Conservation (phyloP, 2,329 filamentous ascomycete genomes). For the Nemania sp. region DNA sequence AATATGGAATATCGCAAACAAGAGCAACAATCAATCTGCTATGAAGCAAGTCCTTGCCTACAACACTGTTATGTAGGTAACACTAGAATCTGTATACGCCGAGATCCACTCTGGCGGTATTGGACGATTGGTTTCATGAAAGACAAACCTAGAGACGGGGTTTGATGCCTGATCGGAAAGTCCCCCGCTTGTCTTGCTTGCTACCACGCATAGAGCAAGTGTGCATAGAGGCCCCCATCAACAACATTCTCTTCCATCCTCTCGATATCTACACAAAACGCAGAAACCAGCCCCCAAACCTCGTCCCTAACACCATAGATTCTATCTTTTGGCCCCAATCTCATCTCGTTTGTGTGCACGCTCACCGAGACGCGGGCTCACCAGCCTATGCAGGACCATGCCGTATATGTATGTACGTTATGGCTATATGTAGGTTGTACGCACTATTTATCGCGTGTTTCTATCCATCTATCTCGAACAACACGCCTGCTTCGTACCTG, state of each 20-base stretch:
- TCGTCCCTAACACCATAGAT: neutral
- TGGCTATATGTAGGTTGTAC: neutral
- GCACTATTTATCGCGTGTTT: neutral
- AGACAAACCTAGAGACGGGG: too few relatives aligned
- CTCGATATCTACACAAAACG: conserved; percentile 8
- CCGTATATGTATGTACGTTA: neutral
- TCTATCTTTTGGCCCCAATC: neutral
- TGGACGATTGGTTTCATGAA: too few relatives aligned
- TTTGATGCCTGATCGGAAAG: too few relatives aligned
- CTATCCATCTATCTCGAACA: neutral
- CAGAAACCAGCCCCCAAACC: too few relatives aligned
- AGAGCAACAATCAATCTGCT: too few relatives aligned
- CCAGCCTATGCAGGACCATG: neutral
- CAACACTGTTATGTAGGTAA: too few relatives aligned
- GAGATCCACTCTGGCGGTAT: too few relatives aligned
- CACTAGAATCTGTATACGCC: too few relatives aligned
- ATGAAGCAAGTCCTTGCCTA: too few relatives aligned
- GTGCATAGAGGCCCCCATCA: neutral
- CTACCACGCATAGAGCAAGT: too few relatives aligned
- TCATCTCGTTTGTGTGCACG: conserved; percentile 1
- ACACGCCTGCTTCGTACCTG: neutral
- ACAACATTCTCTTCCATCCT: neutral
- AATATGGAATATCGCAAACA: too few relatives aligned
- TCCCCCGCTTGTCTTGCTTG: too few relatives aligned
- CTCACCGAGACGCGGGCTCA: conserved; percentile 14